Evolutionary conservation across 495 filamentous ascomycete genomes (phyloP), one percentile per base, ranked within the genome.

Genomic region (Rusavskia elegans): DNA sequence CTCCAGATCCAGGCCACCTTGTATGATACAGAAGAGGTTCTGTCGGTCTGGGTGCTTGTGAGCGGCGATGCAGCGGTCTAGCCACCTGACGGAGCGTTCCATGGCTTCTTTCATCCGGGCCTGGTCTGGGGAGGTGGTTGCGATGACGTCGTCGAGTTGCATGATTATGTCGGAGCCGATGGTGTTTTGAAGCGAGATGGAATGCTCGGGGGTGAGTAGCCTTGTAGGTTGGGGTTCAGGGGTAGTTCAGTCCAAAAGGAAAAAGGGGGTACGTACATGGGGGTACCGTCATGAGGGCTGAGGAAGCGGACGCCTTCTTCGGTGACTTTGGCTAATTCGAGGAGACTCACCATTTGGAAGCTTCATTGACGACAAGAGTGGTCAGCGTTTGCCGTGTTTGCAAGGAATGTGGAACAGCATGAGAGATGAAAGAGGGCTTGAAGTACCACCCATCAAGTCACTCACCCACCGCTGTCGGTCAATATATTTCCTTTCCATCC

Each of bases 81-180:
- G 75, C 93, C 93, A 99, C n/a, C 93, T 78, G n/a, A 99, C 79
- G 37, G 87, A 94, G 39, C 92, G 83, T 58, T 89, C 76, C 89
- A 95, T 97, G 13, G 92, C 92, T 66, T 95, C 88, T 55, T 82
- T 76, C 77, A 99, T 96, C 49, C 93, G 79, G 20, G 66, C 74
- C 40, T 77, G 70, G 66, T 96, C 90, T 4, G 90, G 89, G 0
- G 89, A 95, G 0, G 92, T 97, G 10, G 93, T 95, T 20, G 84
- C 89, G 48, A 97, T 83, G 37, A 99, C 93, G 63, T 99, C 92
- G 68, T 99, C 92, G 8, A 99, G 77, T 66, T 97, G 93, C 93
- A 99, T 97, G 30, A 97, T 94, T 60, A 99, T 97, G 70, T 99
- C 92, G 49, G 87, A 92, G 59, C 92, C 93, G 60, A 99, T 97